Evolutionary conservation across 257 asterid species (phyloP).

Genomic region (Przewalskia tangutica): DNA sequence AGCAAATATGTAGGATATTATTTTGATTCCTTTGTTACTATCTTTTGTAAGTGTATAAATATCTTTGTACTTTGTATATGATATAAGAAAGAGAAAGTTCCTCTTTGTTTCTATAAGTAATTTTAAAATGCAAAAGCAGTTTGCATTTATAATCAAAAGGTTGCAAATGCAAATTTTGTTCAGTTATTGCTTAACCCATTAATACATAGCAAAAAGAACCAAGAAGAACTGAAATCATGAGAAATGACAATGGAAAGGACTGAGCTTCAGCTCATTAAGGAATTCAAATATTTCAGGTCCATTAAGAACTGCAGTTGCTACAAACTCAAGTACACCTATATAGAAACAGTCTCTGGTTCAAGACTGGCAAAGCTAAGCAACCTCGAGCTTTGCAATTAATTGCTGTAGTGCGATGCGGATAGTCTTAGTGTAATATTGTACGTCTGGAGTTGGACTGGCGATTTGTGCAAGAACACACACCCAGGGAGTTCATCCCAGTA

Average conservation of each 20-base stretch:
- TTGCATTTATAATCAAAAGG: too few relatives aligned
- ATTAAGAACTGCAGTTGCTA: not conserved
- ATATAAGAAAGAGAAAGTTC: not conserved
- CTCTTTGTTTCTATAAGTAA: not conserved
- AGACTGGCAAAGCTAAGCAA: conserved; percentile 1
- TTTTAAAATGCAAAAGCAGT: not conserved
- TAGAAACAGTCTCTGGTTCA: not conserved
- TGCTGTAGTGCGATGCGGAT: not conserved
- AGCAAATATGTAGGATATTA: too few relatives aligned
- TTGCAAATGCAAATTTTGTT: not conserved
- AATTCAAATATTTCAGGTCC: not conserved
- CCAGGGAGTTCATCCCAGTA: not conserved
- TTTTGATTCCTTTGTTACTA: not conserved
- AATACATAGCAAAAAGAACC: not conserved
- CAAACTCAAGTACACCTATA: not conserved
- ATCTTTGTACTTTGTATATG: not conserved
- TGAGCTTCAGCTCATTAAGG: not conserved
- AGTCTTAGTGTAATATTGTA: not conserved
- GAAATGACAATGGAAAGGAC: not conserved
- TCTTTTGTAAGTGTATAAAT: too few relatives aligned
- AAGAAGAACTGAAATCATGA: not conserved
- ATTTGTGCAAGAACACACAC: not conserved
- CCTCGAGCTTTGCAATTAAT: not conserved
- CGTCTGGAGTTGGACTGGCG: not conserved
- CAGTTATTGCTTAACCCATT: not conserved